phyloP scores from a whole-genome alignment of 2,329 filamentous ascomycete species.

The Seiridium unicorne region DNA sequence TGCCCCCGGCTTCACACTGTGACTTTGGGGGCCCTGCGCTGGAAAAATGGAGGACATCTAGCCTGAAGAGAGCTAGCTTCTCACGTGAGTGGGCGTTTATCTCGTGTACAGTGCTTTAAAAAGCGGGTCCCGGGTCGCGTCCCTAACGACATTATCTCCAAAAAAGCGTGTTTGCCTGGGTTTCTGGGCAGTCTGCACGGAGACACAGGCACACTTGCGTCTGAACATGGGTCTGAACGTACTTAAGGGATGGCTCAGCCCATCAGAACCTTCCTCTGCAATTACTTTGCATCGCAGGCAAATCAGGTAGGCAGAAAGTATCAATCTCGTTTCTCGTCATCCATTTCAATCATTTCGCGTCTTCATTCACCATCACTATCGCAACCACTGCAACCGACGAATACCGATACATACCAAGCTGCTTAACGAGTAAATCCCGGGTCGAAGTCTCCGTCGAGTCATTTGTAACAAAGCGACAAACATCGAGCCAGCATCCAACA shows the following conservation, averaged over 20 bases:
- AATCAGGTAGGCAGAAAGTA: constrained; percentile 8
- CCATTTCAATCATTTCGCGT: constrained; percentile 3
- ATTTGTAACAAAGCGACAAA: background rate
- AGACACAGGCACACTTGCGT: background rate
- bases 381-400: background rate
- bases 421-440: background rate
- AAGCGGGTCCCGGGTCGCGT: background rate
- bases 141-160: background rate
- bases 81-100: background rate
- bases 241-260: constrained; percentile 5
- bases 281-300: background rate
- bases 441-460: background rate
- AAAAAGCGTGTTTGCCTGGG: background rate
- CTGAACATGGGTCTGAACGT: background rate
- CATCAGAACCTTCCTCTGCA: background rate
- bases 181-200: background rate
- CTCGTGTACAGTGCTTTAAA: background rate
- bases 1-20: too few species aligned
- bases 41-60: background rate
- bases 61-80: background rate
- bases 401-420: background rate
- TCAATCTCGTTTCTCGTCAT: constrained; percentile 5
- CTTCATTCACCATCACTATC: background rate
- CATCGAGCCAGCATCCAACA: constrained; percentile 25
- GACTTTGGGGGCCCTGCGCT: background rate